Percentiles rank a stretch among this genome's conserved stretches.
phyloP scores from a whole-genome alignment of 2,329 filamentous ascomycete species.

The Claviceps sp. region DNA sequence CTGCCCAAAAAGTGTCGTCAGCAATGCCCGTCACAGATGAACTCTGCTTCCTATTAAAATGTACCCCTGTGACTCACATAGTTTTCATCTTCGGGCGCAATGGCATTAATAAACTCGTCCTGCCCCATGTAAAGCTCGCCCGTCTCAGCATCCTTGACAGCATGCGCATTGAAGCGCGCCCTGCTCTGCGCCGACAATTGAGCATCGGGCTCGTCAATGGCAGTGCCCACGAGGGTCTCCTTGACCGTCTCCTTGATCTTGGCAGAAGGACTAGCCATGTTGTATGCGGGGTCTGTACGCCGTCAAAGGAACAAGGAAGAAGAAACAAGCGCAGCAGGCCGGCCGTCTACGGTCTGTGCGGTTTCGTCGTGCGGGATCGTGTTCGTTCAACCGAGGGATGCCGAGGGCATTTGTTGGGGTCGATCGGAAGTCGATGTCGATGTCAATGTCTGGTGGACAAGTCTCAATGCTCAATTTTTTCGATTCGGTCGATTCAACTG shows the following conservation, averaged over 20 bases:
- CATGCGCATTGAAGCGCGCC: slow-evolving; percentile 62
- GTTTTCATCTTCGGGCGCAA: slow-evolving; percentile 77
- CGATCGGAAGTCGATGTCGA: not conserved
- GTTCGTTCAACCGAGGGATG: no score
- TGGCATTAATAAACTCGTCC: slow-evolving; percentile 80
- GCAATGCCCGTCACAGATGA: no score
- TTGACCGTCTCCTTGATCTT: slow-evolving; percentile 60
- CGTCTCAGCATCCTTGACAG: slow-evolving; percentile 57
- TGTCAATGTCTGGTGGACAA: not conserved
- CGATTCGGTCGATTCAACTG: no score
- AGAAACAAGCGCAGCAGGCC: not conserved
- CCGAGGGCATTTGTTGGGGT: no score
- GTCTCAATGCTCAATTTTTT: no score
- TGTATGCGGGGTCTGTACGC: slow-evolving; percentile 1
- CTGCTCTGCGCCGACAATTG: slow-evolving; percentile 64
- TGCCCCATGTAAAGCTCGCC: slow-evolving; percentile 71
- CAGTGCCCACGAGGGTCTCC: slow-evolving; percentile 57
- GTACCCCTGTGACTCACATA: slow-evolving; percentile 52
- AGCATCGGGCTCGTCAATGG: slow-evolving; percentile 30
- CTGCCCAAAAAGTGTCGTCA: slow-evolving; percentile 30
- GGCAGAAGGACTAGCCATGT: slow-evolving; percentile 26
- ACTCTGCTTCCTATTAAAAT: not conserved
- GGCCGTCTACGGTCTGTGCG: no score
- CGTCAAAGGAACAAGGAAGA: not conserved
- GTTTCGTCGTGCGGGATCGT: no score